These are phyloP conservation scores for Cryptococcus jaspeensis DNA, from an alignment of 1,284 basidiomycete species.

Conservation along the genomic window DNA sequence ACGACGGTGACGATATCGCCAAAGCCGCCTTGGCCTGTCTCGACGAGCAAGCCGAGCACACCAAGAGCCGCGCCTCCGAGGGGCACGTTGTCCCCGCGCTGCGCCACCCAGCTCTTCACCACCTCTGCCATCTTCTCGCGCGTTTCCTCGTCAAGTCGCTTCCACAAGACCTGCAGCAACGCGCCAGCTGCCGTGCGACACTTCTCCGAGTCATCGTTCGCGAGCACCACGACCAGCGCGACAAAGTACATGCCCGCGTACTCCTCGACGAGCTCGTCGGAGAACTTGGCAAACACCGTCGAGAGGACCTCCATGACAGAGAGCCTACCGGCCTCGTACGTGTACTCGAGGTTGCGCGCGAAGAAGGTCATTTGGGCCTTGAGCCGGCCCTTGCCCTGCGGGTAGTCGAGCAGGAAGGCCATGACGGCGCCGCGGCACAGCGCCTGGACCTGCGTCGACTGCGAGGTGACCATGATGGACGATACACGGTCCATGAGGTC, in stretches of 20 bases:
- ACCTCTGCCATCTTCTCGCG: slow-evolving; percentile 61
- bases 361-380: slow-evolving; percentile 88
- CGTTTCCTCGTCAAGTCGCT: slow-evolving; percentile 64
- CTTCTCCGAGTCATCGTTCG: slow-evolving; percentile 87
- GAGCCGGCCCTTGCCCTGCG: slow-evolving; percentile 89
- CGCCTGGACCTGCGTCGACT: slow-evolving; percentile 87
- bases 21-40: slow-evolving; percentile 13
- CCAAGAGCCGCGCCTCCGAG: slow-evolving; percentile 58
- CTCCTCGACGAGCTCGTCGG: slow-evolving; percentile 69
- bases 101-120: slow-evolving; percentile 69
- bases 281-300: slow-evolving; percentile 83
- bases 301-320: slow-evolving; percentile 89
- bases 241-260: slow-evolving; percentile 90
- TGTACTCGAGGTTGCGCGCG: slow-evolving; percentile 89
- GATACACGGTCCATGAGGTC: slow-evolving; percentile 96
- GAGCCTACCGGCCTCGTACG: slow-evolving; percentile 82
- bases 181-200: slow-evolving; percentile 84
- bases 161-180: slow-evolving; percentile 74
- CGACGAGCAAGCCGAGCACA: slow-evolving; percentile 71
- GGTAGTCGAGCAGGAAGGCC: slow-evolving; percentile 96
- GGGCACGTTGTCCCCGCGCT: slow-evolving; percentile 25
- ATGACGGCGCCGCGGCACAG: slow-evolving; percentile 83
- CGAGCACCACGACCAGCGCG: slow-evolving; percentile 85
- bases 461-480: slow-evolving; percentile 90
- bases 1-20: slow-evolving; percentile 57